Base-by-base conservation (phyloP, 257 asterid genomes). In the Rauvolfia tetraphylla region DNA sequence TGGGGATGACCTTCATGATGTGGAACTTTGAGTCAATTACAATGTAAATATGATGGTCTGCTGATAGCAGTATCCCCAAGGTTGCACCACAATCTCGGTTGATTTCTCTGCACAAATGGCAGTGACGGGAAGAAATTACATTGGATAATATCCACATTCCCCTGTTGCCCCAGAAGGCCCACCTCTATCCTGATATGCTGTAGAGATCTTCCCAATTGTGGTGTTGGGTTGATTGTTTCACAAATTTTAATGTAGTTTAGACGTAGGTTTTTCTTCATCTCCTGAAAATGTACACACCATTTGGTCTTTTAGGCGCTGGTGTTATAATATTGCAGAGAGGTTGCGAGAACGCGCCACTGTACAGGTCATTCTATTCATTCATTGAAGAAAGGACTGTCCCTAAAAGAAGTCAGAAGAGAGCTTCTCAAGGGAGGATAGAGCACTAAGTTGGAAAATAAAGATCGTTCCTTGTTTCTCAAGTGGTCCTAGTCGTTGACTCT, bases 1-100 rank as follows among this genome's bases (percentile, higher is more conserved):
- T 23, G 93, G 93, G 56, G 99, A 92, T 25, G 98, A 92, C 62
- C 94, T 95, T 73, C 97, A 95, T 5, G 99, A 95, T 83, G 98
- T 95, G 54, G 96, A 95, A 76, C 91, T 95, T 66, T 95, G 92
- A 91, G 79, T 54, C 70, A 76, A 73, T 58, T 62, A 79, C 80
- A 86, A 80, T 87, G 89, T 91, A 86, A 27, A 86, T 88, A 87
- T 70, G 66, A 81, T 85, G 82, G 89, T 85, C 88, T 84, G 87
- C 82, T 74, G 80, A 80, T 76, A 23, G 25, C 72, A 38, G 73
- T 69, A 56, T 76, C 33, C 29, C 59, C 74, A 67, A 14, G 53
- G 31, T 15, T 44, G 31, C 20, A 44, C 51, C 44, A 42, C 75
- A 5, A 22, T 17, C 66, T 25, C 22, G 54, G 51, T 44, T 1